Conservation (phyloP, 139 green algal species). For the Chlamydomonas incerta region DNA sequence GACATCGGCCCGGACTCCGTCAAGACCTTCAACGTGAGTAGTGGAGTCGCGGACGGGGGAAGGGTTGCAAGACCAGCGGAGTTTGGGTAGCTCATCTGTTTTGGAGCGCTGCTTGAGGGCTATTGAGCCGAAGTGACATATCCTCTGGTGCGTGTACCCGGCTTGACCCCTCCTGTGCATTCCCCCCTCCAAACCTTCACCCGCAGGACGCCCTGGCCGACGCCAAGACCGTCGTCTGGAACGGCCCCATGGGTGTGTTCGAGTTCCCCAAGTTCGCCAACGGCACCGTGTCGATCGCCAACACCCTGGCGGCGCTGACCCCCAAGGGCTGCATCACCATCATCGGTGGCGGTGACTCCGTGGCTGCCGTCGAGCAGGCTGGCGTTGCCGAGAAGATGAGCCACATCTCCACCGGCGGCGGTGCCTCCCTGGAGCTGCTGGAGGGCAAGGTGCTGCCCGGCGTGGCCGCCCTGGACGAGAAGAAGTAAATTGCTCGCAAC, state of each 20-base stretch:
- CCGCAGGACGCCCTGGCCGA: slow-evolving; percentile 80
- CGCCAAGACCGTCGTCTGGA: slow-evolving; percentile 98
- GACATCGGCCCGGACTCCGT: slow-evolving; percentile 95
- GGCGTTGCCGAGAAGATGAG: slow-evolving; percentile 89
- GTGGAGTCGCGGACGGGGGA: no score
- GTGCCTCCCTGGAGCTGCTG: slow-evolving; percentile 97
- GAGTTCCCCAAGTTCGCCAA: slow-evolving; percentile 96
- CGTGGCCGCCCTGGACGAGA: slow-evolving; percentile 94
- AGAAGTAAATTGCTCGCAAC: slow-evolving; percentile 44
- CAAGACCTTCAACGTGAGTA: slow-evolving; percentile 79
- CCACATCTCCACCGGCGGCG: slow-evolving; percentile 95
- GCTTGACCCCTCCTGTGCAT: no score
- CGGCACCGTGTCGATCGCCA: slow-evolving; percentile 92
- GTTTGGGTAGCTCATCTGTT: no score
- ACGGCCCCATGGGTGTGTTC: slow-evolving; percentile 98
- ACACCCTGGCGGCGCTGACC: slow-evolving; percentile 90
- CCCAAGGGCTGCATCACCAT: slow-evolving; percentile 91
- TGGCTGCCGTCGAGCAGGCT: slow-evolving; percentile 98
- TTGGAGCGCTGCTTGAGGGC: no score
- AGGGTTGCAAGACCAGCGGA: no score
- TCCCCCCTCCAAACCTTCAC: background rate
- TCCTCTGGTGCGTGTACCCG: no score
- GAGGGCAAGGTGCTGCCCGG: slow-evolving; percentile 99
- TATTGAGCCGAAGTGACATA: no score
- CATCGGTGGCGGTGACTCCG: slow-evolving; percentile 98